These are phyloP conservation scores for Daldinia concentrica DNA, from an alignment of 495 filamentous ascomycete genomes.

Conservation along the genomic window DNA sequence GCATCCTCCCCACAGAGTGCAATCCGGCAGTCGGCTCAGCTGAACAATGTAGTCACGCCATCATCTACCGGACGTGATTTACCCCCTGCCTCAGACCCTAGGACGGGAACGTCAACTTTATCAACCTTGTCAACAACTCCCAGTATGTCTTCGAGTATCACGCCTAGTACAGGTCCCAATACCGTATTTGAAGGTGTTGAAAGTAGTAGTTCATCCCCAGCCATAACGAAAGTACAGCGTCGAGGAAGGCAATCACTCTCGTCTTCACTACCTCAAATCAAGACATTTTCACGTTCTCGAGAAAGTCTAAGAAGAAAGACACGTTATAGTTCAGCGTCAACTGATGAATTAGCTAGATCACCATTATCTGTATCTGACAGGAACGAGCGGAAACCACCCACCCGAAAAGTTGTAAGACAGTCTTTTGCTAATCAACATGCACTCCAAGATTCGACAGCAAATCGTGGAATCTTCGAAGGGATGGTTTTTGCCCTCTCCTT, in stretches of 20 bases:
- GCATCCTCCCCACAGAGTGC: slow-evolving; percentile 35
- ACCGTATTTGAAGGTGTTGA: slow-evolving; percentile 3
- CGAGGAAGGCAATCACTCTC: slow-evolving; percentile 36
- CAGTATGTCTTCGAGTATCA: slow-evolving; percentile 42
- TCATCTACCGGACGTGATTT: slow-evolving; percentile 14
- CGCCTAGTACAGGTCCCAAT: slow-evolving; percentile 39
- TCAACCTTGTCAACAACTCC: slow-evolving; percentile 52
- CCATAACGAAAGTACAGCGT: slow-evolving; percentile 39
- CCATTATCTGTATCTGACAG: slow-evolving; percentile 21
- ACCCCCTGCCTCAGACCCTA: slow-evolving; percentile 25
- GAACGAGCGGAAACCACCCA: slow-evolving; percentile 13
- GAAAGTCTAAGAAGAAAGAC: slow-evolving; percentile 31
- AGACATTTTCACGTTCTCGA: slow-evolving; percentile 36
- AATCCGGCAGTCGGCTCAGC: slow-evolving; percentile 24
- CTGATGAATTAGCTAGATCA: slow-evolving; percentile 53
- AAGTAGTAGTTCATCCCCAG: slow-evolving; percentile 47
- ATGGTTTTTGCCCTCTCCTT: slow-evolving; percentile 87
- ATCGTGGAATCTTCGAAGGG: slow-evolving; percentile 65
- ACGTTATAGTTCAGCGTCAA: slow-evolving; percentile 49
- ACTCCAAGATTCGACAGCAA: slow-evolving; percentile 36
- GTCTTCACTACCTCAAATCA: slow-evolving; percentile 40
- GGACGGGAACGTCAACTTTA: slow-evolving; percentile 44
- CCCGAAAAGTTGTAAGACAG: slow-evolving; percentile 34
- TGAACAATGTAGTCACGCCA: slow-evolving; percentile 31
- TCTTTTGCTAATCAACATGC: slow-evolving; percentile 24